Evolutionary conservation across 805 yeast genomes (phyloP), one percentile per base, ranked within the genome.

Genomic region (Tetrapisispora namnaoensis): DNA sequence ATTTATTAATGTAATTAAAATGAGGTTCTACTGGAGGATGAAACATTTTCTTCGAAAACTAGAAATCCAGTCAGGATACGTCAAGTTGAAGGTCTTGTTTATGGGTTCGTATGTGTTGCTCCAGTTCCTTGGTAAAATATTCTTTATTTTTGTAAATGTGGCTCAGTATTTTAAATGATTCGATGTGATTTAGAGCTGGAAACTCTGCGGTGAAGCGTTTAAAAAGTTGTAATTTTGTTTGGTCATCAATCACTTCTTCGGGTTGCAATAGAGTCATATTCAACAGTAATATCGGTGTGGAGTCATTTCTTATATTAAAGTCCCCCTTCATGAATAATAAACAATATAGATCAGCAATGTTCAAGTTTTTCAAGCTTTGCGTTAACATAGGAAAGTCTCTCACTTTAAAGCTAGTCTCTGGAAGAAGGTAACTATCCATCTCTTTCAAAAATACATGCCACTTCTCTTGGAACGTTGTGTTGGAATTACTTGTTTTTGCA

Each of bases 401-500:
- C 9, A 58, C 60, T 10, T 53, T 42, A 17, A 55, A 51, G 4
- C 11, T 35, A 1, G 37, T 30, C 3, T 35, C 45, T 2, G 42
- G 32, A 8, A 57, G 53, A 4, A 62, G 49, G 2, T 16, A 27
- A 22, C 57, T 50, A 36, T 63, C 68, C 47, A 65, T 50, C 22
- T 60, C 66, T 43, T 57, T 55, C 14, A 64, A n/a, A 43, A 57
- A 61, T 7, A 61, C 60, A 39, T 61, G 61, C 69, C 69, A 65
- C 44, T 62, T 62, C 38, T 61, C 63, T 20, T 54, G 45, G 42
- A 65, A 64, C 11, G 42, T 36, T 1, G 57, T 54, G 42, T 51
- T 51, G 1, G 32, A 35, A 17, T 39, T 41, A 3, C 61, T 57
- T 2, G 59, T 56, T 35, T 51, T 54, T 4, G 67, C 65, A 54